Evolutionary conservation across 1,284 basidiomycete genomes (phyloP).

Genomic region (Pisolithus thermaeus): DNA sequence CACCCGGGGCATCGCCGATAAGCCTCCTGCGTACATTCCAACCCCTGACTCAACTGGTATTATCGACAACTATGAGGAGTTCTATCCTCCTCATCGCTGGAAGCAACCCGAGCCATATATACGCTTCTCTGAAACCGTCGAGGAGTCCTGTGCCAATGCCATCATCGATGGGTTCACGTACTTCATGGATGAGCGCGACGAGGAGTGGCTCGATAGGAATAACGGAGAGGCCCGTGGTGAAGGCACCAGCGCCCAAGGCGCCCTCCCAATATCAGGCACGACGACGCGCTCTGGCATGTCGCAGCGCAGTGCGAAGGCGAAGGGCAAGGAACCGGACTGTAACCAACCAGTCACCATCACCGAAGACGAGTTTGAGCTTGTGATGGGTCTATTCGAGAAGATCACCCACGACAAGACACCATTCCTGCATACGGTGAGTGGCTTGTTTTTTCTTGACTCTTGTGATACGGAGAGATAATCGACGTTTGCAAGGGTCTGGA

Average conservation of each 20-base stretch:
- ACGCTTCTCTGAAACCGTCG: conserved; percentile 83
- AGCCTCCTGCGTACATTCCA: conserved; percentile 78
- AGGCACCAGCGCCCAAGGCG: conserved; percentile 73
- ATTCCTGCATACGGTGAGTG: conserved; percentile 79
- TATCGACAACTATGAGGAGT: conserved; percentile 66
- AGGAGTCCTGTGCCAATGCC: conserved; percentile 61
- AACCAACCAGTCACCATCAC: conserved; percentile 59
- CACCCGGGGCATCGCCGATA: conserved; percentile 38
- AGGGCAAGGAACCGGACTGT: conserved; percentile 71
- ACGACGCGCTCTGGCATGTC: conserved; percentile 45
- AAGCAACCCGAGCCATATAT: conserved; percentile 78
- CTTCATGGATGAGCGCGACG: conserved; percentile 95
- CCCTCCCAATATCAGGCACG: conserved; percentile 44
- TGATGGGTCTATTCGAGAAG: conserved; percentile 94
- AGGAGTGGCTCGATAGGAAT: conserved; percentile 89
- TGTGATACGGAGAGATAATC: background rate
- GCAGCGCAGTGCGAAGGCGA: conserved; percentile 65
- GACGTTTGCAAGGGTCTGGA: conserved; percentile 48
- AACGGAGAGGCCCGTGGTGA: conserved; percentile 87
- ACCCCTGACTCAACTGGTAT: conserved; percentile 86
- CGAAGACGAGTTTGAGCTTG: conserved; percentile 91
- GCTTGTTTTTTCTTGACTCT: background rate
- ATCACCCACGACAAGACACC: conserved; percentile 88
- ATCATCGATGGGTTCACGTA: conserved; percentile 75
- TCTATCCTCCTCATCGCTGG: conserved; percentile 75